Percentiles rank a stretch among this genome's conserved stretches.
These are phyloP conservation scores for Cladophialophora bantiana DNA, from an alignment of 2,329 filamentous ascomycete species.

Conservation along the genomic window DNA sequence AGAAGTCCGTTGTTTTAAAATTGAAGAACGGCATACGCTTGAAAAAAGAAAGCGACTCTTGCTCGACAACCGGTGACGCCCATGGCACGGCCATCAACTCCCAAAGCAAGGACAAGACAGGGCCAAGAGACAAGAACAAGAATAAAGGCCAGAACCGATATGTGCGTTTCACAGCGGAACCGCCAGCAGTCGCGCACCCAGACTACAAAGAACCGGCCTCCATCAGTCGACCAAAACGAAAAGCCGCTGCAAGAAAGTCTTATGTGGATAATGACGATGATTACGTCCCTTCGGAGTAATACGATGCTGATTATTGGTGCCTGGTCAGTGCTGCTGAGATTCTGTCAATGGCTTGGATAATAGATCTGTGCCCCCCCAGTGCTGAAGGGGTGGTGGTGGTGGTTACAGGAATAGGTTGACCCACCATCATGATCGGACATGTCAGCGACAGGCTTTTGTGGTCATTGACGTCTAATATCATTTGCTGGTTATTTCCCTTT, in stretches of 20 bases:
- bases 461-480: too few relatives aligned
- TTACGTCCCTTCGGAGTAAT: constrained; percentile 16
- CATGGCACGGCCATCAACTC: not conserved
- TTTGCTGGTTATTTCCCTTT: too few relatives aligned
- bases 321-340: not conserved
- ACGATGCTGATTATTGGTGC: not conserved
- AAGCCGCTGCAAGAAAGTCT: not conserved
- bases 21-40: constrained; percentile 11
- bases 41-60: not conserved
- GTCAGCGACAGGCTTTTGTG: too few relatives aligned
- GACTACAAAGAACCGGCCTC: not conserved
- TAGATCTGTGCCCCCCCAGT: not conserved
- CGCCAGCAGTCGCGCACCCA: not conserved
- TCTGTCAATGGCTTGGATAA: not conserved
- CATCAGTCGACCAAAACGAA: constrained; percentile 17
- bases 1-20: not conserved
- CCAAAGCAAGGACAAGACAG: not conserved
- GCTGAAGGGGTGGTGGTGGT: not conserved
- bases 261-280: constrained; percentile 22
- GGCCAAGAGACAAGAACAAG: not conserved
- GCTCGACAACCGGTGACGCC: not conserved
- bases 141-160: not conserved
- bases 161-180: not conserved
- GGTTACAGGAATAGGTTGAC: too few relatives aligned
- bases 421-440: too few relatives aligned